Percentiles rank a stretch among this genome's conserved stretches.
These are phyloP conservation scores for Thyridium curvatum DNA, from an alignment of 2,329 filamentous ascomycete genomes.

Conservation along the genomic window DNA sequence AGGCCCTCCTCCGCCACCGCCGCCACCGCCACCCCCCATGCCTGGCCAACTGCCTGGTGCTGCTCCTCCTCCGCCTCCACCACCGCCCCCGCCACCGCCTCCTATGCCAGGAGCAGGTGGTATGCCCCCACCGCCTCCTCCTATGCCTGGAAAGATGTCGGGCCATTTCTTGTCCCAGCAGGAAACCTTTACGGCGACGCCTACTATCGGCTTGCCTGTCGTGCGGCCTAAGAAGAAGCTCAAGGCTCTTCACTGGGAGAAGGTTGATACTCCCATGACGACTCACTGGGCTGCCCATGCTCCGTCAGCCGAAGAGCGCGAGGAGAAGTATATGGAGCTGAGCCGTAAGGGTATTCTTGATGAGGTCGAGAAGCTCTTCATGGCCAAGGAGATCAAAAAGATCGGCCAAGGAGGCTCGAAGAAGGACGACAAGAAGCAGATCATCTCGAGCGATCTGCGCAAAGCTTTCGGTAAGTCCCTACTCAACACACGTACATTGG, in stretches of 20 bases:
- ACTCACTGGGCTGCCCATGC: constrained; percentile 90
- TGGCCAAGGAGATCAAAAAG: constrained; percentile 93
- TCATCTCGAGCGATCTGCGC: constrained; percentile 85
- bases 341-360: constrained; percentile 93
- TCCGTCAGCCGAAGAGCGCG: constrained; percentile 79
- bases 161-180: constrained; percentile 71
- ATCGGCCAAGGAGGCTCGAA: constrained; percentile 66
- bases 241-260: constrained; percentile 98
- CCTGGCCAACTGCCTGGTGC: constrained; percentile 21
- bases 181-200: constrained; percentile 44
- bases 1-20: constrained; percentile 18
- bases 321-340: constrained; percentile 92
- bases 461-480: constrained; percentile 69
- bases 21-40: constrained; percentile 30
- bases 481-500: neutral
- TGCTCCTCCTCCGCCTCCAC: constrained; percentile 27
- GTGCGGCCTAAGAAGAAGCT: constrained; percentile 97
- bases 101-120: constrained; percentile 33
- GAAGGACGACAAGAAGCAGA: constrained; percentile 94
- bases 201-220: constrained; percentile 66
- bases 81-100: constrained; percentile 29
- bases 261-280: constrained; percentile 85
- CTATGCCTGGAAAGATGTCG: constrained; percentile 62
- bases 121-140: constrained; percentile 52
- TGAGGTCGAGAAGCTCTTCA: constrained; percentile 94